These are phyloP conservation scores for Daldinia grandis DNA, from an alignment of 495 filamentous ascomycete species.

Conservation along the genomic window DNA sequence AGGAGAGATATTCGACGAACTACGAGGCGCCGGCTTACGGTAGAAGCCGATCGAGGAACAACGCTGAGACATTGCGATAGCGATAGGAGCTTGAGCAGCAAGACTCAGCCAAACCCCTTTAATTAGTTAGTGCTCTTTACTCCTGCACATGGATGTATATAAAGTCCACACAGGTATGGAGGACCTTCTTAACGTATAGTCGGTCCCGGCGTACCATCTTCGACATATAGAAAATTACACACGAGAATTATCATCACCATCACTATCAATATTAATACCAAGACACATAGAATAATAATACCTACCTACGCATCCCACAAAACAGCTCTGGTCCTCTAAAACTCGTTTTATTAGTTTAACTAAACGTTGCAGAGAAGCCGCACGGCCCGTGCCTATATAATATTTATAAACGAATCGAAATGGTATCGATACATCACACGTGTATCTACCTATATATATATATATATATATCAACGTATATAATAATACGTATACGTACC, in stretches of 20 bases:
- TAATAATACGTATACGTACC: conserved; percentile 1
- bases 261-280: not conserved
- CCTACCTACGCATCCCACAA: not conserved
- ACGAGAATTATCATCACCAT: not conserved
- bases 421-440: not conserved
- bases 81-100: not conserved
- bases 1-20: not conserved
- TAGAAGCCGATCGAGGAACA: not conserved
- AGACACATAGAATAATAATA: not conserved
- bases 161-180: not conserved
- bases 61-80: not conserved
- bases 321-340: not conserved
- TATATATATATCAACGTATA: not conserved
- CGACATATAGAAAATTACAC: conserved; percentile 13
- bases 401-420: not conserved
- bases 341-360: conserved; percentile 3
- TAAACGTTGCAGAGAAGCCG: not conserved
- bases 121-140: conserved; percentile 7
- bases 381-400: not conserved
- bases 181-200: conserved; percentile 10
- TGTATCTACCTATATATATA: not conserved
- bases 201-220: conserved; percentile 6
- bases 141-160: conserved; percentile 18
- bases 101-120: not conserved
- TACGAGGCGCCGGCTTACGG: not conserved